A percentile compares a stretch with the other conserved stretches of the same genome.
Conservation (phyloP, 2,329 filamentous ascomycete species). For the Cladosporium sp. region DNA sequence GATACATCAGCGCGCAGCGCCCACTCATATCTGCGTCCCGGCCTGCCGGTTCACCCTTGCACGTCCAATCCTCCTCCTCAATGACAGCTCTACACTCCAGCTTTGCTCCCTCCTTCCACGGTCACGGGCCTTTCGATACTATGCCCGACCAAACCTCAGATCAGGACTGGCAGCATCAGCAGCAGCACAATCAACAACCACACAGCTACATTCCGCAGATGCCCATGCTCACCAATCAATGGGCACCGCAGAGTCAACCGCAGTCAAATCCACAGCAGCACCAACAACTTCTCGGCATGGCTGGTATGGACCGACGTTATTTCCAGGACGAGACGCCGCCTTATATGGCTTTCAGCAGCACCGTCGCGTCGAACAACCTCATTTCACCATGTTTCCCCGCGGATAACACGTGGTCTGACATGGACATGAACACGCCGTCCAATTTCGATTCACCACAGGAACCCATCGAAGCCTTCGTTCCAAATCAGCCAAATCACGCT, state of each 20-base stretch:
- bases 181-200: conserved; percentile 14
- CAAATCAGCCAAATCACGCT: conserved; percentile 22
- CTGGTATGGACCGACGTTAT: conserved; percentile 32
- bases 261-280: conserved; percentile 20
- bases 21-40: conserved; percentile 17
- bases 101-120: conserved; percentile 19
- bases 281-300: conserved; percentile 26
- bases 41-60: conserved; percentile 17
- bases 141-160: conserved; percentile 21
- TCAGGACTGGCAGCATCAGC: conserved; percentile 21
- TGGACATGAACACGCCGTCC: conserved; percentile 34
- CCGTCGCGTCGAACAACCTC: conserved; percentile 23
- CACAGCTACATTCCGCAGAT: conserved; percentile 15
- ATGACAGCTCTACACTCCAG: conserved; percentile 22
- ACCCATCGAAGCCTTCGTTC: conserved; percentile 25
- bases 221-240: conserved; percentile 21
- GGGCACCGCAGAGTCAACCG: conserved; percentile 15
- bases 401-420: conserved; percentile 31
- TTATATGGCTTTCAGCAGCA: conserved; percentile 25
- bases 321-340: conserved; percentile 27
- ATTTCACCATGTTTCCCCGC: conserved; percentile 30
- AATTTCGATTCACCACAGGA: conserved; percentile 27
- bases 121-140: conserved; percentile 10
- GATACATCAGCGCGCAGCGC: conserved; percentile 17
- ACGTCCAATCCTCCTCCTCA: conserved; percentile 13